Evolutionary conservation across 2,329 filamentous ascomycete species (phyloP).

Genomic region (Orbilia quercus): DNA sequence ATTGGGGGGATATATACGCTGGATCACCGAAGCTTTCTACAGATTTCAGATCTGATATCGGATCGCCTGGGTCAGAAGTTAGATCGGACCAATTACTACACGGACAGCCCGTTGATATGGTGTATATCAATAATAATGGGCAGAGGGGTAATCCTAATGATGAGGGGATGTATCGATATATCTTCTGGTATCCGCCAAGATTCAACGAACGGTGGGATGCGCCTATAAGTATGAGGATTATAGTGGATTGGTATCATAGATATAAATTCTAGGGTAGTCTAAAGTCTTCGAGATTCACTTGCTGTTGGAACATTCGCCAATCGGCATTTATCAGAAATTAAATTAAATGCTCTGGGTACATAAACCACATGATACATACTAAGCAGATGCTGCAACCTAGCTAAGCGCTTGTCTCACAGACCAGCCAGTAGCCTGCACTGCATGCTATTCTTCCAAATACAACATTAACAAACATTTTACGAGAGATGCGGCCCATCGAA

Average conservation of each 20-base stretch:
- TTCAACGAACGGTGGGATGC: background rate
- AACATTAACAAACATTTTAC: too few relatives aligned
- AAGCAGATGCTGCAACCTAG: too few relatives aligned
- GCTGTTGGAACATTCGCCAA: too few relatives aligned
- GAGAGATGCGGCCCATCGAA: too few relatives aligned
- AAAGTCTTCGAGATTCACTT: background rate
- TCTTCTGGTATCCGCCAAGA: background rate
- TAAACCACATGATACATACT: too few relatives aligned
- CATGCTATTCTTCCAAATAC: too few relatives aligned
- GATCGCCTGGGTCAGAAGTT: slow-evolving; percentile 1
- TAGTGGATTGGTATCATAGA: slow-evolving; percentile 14
- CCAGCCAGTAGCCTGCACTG: too few relatives aligned
- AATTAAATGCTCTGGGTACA: too few relatives aligned
- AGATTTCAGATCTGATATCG: slow-evolving; percentile 10
- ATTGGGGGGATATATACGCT: slow-evolving; percentile 9
- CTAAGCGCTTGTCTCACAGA: too few relatives aligned
- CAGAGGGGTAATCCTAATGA: slow-evolving; percentile 3
- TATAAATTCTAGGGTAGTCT: slow-evolving; percentile 9
- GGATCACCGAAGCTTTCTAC: background rate
- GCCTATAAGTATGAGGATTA: slow-evolving; percentile 19
- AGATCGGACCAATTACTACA: background rate
- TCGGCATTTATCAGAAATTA: too few relatives aligned
- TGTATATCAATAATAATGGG: slow-evolving; percentile 25
- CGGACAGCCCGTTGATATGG: slow-evolving; percentile 4
- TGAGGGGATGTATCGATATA: slow-evolving; percentile 14